Evolutionary conservation across 345 rosid genomes (phyloP).

Genomic region (Tarenaya hassleriana): DNA sequence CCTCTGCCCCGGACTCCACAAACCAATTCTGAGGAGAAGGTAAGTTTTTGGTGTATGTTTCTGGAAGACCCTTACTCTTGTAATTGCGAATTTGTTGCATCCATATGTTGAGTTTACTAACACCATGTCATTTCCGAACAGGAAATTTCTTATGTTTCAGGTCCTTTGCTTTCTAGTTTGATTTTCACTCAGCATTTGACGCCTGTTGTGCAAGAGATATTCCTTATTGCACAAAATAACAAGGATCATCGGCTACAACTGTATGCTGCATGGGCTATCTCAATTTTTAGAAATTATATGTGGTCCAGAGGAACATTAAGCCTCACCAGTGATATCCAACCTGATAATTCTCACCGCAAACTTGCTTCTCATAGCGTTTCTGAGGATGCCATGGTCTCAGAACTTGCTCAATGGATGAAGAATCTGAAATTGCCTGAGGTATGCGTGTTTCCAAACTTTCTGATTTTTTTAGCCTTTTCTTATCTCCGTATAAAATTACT

Average conservation of each 20-base stretch:
- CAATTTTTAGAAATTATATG: conserved; percentile 58
- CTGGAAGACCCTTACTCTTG: conserved; percentile 13
- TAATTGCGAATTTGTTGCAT: conserved; percentile 9
- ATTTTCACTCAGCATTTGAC: conserved; percentile 47
- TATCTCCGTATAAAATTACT: neutral
- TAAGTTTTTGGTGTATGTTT: conserved; percentile 21
- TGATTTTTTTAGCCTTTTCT: conserved; percentile 7
- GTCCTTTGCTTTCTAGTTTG: conserved; percentile 54
- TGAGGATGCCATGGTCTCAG: conserved; percentile 57
- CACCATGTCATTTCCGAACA: conserved; percentile 33
- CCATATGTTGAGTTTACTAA: conserved; percentile 15
- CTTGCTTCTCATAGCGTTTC: conserved; percentile 49
- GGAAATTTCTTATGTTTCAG: conserved; percentile 50
- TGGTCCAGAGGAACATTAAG: conserved; percentile 46
- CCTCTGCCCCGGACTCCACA: conserved; percentile 33
- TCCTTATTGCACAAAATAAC: conserved; percentile 70
- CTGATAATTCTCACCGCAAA: conserved; percentile 33
- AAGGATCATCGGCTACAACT: conserved; percentile 62
- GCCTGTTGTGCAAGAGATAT: conserved; percentile 69
- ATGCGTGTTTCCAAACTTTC: conserved; percentile 24
- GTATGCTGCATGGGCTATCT: conserved; percentile 81
- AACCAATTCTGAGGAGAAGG: conserved; percentile 42
- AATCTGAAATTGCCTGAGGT: conserved; percentile 45
- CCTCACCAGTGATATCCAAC: conserved; percentile 23
- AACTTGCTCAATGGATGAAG: conserved; percentile 57